phyloP scores from a whole-genome alignment of 1,139 yeast species.

The Geotrichum histeridarum region DNA sequence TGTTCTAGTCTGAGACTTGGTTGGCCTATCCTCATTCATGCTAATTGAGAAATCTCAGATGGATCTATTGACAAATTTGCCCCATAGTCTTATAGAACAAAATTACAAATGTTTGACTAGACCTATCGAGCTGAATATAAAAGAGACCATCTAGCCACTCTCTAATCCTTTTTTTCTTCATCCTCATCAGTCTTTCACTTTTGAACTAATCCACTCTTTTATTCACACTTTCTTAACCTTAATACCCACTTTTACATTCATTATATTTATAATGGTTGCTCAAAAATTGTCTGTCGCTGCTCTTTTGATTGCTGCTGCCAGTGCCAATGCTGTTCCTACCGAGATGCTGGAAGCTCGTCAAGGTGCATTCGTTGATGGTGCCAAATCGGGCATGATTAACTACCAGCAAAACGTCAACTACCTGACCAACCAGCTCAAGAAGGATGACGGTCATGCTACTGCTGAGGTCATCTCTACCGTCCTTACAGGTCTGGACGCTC shows the following conservation, averaged over 20 bases:
- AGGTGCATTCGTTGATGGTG: slow-evolving; percentile 10
- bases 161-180: background rate
- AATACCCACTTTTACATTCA: background rate
- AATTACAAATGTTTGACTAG: too few species aligned
- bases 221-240: background rate
- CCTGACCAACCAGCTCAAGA: slow-evolving; percentile 19
- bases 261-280: background rate
- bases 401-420: slow-evolving; percentile 25
- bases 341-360: background rate
- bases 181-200: background rate
- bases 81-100: too few species aligned
- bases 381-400: slow-evolving; percentile 23
- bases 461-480: slow-evolving; percentile 11
- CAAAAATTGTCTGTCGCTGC: background rate
- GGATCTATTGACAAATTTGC: too few species aligned
- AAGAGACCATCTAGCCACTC: background rate
- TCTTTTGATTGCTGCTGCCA: background rate
- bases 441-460: slow-evolving; percentile 22
- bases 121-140: background rate
- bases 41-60: too few species aligned
- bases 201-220: background rate
- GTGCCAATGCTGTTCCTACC: slow-evolving; percentile 1
- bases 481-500: slow-evolving; percentile 16
- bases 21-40: too few species aligned
- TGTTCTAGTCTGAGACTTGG: too few species aligned